Base-by-base conservation (phyloP, 1,284 basidiomycete genomes). In the Trichosporon inkin region DNA sequence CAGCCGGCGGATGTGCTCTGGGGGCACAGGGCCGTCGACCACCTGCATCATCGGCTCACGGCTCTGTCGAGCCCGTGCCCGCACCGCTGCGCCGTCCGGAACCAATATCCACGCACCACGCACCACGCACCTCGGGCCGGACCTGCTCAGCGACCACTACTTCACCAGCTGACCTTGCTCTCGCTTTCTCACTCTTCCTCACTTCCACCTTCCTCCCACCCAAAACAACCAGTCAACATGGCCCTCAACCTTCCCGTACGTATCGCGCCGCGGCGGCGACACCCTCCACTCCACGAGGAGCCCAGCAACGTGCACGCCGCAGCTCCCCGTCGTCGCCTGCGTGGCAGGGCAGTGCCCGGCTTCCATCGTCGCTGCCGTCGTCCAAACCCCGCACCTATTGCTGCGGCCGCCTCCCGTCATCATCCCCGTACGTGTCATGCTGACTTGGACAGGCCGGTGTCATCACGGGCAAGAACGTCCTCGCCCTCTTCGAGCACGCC, bases 401-500 rank as follows among this genome's bases (percentile, higher is more conserved):
- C 41, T 6, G 20, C 6, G 28, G 24, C 14, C 8, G 22, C 5
- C 24, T 49, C 22, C 44, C 24, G 6, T 13, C 22, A 28, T 7
- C 10, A 16, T 13, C 5, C 11, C 40, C 7, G 17, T 32, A 4
- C 8, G 28, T 32, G 5, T 20, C 2, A 38, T 53, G 10, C 60
- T 56, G 11, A 47, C 37, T 60, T 17, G 2, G 10, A 11, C 65
- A 91, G 90, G 82, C 89, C 78, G 91, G 91, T 72, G 91, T 94
- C 66, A 79, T 94, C 71, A 90, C 88, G 67, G 91, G 90, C 79
- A 87, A 91, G 71, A 84, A 93, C 77, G 87, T 89, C 71, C 85
- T 88, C 79, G 90, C 89, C 79, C 81, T 95, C 70, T 91, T 93
- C 77, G 86, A 91, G 73, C 90, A 92, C 79, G 90, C 90, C 36